Conservation (phyloP, 805 yeast genomes). For the Myxozyma melibiosi region DNA sequence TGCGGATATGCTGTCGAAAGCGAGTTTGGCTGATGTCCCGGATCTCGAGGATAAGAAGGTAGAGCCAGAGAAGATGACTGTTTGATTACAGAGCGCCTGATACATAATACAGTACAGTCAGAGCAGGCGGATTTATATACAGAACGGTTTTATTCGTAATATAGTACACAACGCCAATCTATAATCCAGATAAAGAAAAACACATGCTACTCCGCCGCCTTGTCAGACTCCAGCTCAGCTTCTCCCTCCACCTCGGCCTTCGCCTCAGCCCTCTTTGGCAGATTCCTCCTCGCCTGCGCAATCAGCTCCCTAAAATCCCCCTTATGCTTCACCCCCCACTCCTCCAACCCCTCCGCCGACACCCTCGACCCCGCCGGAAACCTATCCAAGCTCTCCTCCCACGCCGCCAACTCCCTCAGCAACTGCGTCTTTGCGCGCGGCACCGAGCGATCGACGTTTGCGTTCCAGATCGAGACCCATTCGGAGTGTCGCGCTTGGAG, state of each 20-base stretch:
- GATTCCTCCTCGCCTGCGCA: slow-evolving; percentile 30
- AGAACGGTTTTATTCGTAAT: background rate
- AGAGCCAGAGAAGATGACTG: background rate
- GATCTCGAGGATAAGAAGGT: background rate
- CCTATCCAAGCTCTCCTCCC: slow-evolving; percentile 57
- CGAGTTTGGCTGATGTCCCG: slow-evolving; percentile 20
- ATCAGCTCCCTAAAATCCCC: slow-evolving; percentile 36
- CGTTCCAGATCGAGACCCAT: slow-evolving; percentile 74
- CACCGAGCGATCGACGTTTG: slow-evolving; percentile 70
- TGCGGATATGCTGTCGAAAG: slow-evolving; percentile 9
- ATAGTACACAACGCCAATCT: background rate
- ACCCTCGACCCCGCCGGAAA: slow-evolving; percentile 28
- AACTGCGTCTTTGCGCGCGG: slow-evolving; percentile 64
- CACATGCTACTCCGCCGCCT: background rate
- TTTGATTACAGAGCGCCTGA: background rate
- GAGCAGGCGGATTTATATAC: background rate
- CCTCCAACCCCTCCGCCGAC: slow-evolving; percentile 32
- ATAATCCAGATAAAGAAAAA: background rate
- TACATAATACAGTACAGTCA: background rate
- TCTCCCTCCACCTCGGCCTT: background rate
- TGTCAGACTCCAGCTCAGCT: background rate
- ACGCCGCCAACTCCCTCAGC: slow-evolving; percentile 57
- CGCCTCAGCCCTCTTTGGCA: background rate
- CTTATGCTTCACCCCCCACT: slow-evolving; percentile 35
- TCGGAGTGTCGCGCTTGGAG: slow-evolving; percentile 75